Base-by-base conservation (phyloP, 2,329 filamentous ascomycete genomes). In the Sporothrix pallida region DNA sequence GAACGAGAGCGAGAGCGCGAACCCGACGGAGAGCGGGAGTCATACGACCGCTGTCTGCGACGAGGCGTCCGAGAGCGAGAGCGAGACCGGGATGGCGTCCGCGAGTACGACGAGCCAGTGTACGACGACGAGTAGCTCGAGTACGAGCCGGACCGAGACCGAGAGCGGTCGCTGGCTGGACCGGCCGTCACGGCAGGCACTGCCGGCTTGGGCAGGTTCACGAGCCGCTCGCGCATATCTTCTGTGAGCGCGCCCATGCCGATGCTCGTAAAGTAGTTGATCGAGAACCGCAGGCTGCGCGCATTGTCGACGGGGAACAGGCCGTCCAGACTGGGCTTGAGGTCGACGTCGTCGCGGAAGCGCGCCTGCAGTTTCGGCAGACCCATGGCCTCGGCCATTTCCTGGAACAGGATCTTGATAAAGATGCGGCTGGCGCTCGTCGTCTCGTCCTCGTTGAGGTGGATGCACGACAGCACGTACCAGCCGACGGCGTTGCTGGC, bases 181-280 rank as follows among this genome's bases (percentile, higher is more conserved):
- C 31, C 58, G 1, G 85, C 72, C 26, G 89, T 86, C 0, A 93
- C 84, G 1, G 93, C 90, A 6, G 93, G 92, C 31, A 93, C 84
- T 1, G 92, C 87, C 2, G 95, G 94, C 80, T 97, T 96, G 13
- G 95, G 95, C 82, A 97, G 89, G 79, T 94, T 97, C 81, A 95
- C 92, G 73, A 99, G 87, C 80, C 92, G 90, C 79, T 97, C 93
- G 81, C 96, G 91, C 94, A 98, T 97, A 77, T 94, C 93, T 80
- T 99, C 96, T 1, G 96, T 99, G 75, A 99, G 87, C 31, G 89
- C 90, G 80, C 96, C 96, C 93, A 99, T 97, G 74, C 95, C 94
- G 79, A 99, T 97, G 79, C 94, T 96, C 10, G 96, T 99, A 82
- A 99, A 98, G 87, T 98, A 99, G 83, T 99, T 99, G 90, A 99